These are phyloP conservation scores for Neurospora sp. DNA, from an alignment of 495 filamentous ascomycete species.

Conservation along the genomic window DNA sequence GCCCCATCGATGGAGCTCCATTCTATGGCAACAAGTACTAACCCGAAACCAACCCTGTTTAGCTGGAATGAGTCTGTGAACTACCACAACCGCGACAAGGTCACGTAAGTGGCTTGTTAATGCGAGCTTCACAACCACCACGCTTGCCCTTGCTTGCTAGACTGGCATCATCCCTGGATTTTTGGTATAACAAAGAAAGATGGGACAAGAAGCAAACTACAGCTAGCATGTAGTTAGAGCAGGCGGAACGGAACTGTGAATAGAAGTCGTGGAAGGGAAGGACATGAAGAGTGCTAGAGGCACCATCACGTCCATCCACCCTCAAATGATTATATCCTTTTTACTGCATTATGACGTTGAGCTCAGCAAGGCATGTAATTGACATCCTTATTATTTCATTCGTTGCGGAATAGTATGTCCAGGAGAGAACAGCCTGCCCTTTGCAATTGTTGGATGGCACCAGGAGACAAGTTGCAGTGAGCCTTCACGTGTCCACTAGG, in stretches of 20 bases:
- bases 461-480: background rate
- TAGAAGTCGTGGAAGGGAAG: background rate
- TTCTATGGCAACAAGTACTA: background rate
- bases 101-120: constrained; percentile 32
- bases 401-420: background rate
- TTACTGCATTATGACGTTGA: background rate
- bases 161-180: background rate
- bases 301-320: background rate
- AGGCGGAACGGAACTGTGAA: background rate
- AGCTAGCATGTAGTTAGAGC: background rate
- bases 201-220: background rate
- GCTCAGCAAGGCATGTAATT: background rate
- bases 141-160: background rate
- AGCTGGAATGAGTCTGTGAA: constrained; percentile 95
- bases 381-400: background rate
- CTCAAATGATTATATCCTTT: background rate
- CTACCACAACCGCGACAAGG: constrained; percentile 89
- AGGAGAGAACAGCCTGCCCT: background rate
- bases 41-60: constrained; percentile 8
- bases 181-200: background rate
- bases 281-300: background rate
- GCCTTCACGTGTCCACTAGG: background rate
- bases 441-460: background rate
- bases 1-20: background rate
- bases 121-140: background rate